phyloP scores from a whole-genome alignment of 208 protist genomes.

The Acanthamoeba comandoni region DNA sequence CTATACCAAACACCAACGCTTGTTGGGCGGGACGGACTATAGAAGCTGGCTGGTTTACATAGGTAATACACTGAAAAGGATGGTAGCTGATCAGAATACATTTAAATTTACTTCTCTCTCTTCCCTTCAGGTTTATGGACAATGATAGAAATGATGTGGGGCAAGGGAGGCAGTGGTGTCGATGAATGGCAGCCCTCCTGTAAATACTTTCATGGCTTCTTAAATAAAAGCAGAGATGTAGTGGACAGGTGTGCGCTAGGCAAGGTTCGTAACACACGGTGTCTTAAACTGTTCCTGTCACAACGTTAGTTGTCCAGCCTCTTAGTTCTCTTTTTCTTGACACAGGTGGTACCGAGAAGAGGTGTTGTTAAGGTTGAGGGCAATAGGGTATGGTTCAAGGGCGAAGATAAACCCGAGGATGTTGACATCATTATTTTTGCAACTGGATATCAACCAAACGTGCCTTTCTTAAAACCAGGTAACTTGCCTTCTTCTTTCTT shows the following conservation, averaged over 20 bases:
- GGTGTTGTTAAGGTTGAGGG: conserved; percentile 34
- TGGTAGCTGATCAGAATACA: no score
- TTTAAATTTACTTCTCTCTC: no score
- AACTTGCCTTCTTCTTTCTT: conserved; percentile 2
- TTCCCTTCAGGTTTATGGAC: neutral
- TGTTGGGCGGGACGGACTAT: conserved; percentile 60
- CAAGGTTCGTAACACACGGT: neutral
- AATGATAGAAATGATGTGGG: conserved; percentile 70
- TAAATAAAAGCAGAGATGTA: conserved; percentile 70
- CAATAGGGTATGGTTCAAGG: conserved; percentile 29
- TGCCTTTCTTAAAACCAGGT: conserved; percentile 28
- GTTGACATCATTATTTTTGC: conserved; percentile 71
- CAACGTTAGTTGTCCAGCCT: no score
- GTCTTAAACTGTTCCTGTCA: no score
- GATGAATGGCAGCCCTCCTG: conserved; percentile 66
- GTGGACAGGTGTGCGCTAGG: conserved; percentile 47
- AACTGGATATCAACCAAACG: conserved; percentile 57
- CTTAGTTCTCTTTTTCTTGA: no score
- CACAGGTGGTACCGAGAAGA: neutral
- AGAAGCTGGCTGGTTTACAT: conserved; percentile 65
- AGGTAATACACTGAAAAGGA: neutral
- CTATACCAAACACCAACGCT: conserved; percentile 62
- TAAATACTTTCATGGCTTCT: conserved; percentile 68
- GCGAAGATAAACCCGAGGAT: conserved; percentile 28
- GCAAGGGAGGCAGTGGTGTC: conserved; percentile 66